Percentiles rank a stretch among this genome's conserved stretches.
Conservation (phyloP, 306 rosid species). For the Prunus campanulata region DNA sequence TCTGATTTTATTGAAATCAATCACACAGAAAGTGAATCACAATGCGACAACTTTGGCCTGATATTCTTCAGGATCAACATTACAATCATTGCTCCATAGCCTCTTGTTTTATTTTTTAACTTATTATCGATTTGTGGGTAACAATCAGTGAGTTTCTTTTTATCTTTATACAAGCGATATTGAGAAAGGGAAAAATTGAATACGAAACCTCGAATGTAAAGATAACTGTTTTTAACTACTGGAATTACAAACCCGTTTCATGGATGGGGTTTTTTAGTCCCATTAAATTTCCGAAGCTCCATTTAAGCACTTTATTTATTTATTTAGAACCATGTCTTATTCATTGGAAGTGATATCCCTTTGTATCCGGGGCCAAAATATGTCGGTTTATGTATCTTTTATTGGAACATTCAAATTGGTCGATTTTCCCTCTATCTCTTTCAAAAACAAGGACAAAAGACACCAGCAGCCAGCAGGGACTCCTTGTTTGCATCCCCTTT, state of each 20-base stretch:
- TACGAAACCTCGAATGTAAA: no score
- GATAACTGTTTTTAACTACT: rapidly evolving
- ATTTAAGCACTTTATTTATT: background rate
- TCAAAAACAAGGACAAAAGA: conserved; percentile 31
- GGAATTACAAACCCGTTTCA: no score
- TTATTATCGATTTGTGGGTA: background rate
- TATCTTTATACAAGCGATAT: no score
- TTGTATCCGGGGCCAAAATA: conserved; percentile 7
- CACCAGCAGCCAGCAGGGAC: conserved; percentile 15
- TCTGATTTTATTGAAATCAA: background rate
- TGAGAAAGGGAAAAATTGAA: rapidly evolving
- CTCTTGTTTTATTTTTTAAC: conserved; percentile 5
- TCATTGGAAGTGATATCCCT: conserved; percentile 7
- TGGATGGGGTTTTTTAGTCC: background rate
- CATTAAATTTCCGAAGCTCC: background rate
- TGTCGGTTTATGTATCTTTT: conserved; percentile 25
- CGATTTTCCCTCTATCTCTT: conserved; percentile 32
- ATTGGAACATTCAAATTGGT: conserved; percentile 30
- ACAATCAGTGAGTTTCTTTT: background rate
- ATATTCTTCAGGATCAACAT: background rate
- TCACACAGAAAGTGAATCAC: background rate
- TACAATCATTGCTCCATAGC: conserved; percentile 14
- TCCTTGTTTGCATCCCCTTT: conserved; percentile 31
- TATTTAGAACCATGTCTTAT: conserved; percentile 1
- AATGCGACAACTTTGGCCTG: background rate